Evolutionary conservation across 305 asterid genomes (phyloP).

Genomic region (Stenogyne calaminthoides): DNA sequence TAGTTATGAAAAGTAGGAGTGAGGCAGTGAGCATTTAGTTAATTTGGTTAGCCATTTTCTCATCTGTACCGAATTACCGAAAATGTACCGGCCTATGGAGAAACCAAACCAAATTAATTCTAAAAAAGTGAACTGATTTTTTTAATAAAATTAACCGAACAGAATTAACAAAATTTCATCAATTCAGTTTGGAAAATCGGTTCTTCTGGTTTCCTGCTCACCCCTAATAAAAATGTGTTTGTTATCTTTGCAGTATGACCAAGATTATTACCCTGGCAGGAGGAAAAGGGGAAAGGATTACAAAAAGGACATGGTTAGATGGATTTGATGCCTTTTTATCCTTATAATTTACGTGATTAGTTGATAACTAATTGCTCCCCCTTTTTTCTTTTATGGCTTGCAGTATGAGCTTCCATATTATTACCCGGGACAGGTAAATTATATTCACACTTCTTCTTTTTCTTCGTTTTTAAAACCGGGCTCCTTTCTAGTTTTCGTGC

Average conservation of each 20-base stretch:
- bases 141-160: too few relatives aligned
- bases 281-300: slow-evolving; percentile 96
- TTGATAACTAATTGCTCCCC: slow-evolving; percentile 35
- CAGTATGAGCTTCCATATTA: slow-evolving; percentile 98
- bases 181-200: too few relatives aligned
- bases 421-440: slow-evolving; percentile 83
- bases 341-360: slow-evolving; percentile 8
- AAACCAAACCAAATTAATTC: too few relatives aligned
- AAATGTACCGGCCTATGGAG: too few relatives aligned
- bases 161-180: too few relatives aligned
- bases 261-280: slow-evolving; percentile 96
- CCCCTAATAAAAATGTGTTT: slow-evolving; percentile 8
- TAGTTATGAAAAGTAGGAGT: slow-evolving; percentile 13
- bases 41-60: too few relatives aligned
- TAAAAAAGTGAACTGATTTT: too few relatives aligned
- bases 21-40: too few relatives aligned
- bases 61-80: too few relatives aligned
- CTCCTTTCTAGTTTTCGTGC: neutral
- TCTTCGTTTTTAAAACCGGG: neutral
- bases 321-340: slow-evolving; percentile 8
- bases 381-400: slow-evolving; percentile 38
- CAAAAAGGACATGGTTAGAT: slow-evolving; percentile 80
- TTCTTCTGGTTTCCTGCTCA: too few relatives aligned
- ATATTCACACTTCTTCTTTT: slow-evolving; percentile 18
- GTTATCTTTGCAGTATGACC: slow-evolving; percentile 66